Evolutionary conservation across 2,329 filamentous ascomycete species (phyloP).

Genomic region (Alternaria sp.): DNA sequence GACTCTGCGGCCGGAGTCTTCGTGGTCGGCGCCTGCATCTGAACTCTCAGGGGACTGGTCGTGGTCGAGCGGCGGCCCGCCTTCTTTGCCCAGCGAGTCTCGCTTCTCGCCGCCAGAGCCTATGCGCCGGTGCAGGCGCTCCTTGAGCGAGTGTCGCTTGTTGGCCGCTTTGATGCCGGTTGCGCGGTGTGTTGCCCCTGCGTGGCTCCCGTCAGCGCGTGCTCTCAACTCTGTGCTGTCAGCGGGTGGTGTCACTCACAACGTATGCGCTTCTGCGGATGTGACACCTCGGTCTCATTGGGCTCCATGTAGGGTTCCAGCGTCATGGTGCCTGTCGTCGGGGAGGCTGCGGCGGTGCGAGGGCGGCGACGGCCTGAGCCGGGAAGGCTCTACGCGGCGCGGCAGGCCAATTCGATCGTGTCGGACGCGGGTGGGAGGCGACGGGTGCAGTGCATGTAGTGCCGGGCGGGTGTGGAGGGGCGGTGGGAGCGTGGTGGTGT

Average conservation of each 20-base stretch:
- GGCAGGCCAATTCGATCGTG: constrained; percentile 39
- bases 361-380: constrained; percentile 46
- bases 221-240: neutral
- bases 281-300: constrained; percentile 60
- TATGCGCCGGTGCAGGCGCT: constrained; percentile 70
- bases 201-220: constrained; percentile 8
- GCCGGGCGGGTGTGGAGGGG: constrained; percentile 8
- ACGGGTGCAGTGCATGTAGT: constrained; percentile 7
- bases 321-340: constrained; percentile 25
- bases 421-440: constrained; percentile 5
- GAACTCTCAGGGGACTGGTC: constrained; percentile 55
- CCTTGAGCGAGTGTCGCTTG: constrained; percentile 84
- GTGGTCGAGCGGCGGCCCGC: constrained; percentile 52
- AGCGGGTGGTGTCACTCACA: constrained; percentile 48
- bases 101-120: constrained; percentile 70
- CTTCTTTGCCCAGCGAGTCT: constrained; percentile 49
- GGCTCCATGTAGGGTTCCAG: constrained; percentile 25
- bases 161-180: constrained; percentile 74
- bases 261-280: constrained; percentile 78
- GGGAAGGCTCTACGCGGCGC: constrained; percentile 42
- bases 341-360: constrained; percentile 32
- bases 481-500: constrained; percentile 21
- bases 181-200: constrained; percentile 86
- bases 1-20: constrained; percentile 60
- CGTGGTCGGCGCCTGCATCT: constrained; percentile 49